These are phyloP conservation scores for Serendipita sp. DNA, from an alignment of 768 basidiomycete species.

Conservation along the genomic window DNA sequence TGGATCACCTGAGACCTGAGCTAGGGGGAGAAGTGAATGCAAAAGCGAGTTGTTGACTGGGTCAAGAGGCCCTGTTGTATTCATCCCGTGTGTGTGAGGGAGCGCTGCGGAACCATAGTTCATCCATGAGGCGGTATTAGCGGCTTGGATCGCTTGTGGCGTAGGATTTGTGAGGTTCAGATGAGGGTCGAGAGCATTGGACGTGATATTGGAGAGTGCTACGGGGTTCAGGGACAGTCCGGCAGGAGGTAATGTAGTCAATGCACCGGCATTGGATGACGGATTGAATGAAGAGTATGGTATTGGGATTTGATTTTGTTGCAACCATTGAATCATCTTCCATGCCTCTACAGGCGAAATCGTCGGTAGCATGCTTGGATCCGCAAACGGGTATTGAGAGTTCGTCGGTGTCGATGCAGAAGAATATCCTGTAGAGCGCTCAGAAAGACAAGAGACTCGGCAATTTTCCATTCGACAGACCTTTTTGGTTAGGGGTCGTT, in stretches of 20 bases:
- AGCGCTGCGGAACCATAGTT: neutral
- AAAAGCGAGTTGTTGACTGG: neutral
- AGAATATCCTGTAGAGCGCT: too few relatives aligned
- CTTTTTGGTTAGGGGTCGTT: too few relatives aligned
- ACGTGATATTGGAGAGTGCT: neutral
- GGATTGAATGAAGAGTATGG: neutral
- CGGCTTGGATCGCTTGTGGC: neutral
- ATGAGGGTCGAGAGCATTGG: neutral
- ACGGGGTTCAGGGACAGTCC: neutral
- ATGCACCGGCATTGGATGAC: neutral
- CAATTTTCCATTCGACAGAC: too few relatives aligned
- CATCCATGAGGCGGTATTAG: neutral
- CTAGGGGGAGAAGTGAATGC: neutral
- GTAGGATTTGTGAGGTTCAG: neutral
- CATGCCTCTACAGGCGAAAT: neutral
- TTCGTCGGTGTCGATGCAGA: too few relatives aligned
- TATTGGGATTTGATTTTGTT: conserved; percentile 3
- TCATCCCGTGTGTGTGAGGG: neutral
- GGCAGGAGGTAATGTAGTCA: neutral
- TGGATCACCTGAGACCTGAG: neutral
- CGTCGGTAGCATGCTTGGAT: neutral
- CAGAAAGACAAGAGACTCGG: too few relatives aligned
- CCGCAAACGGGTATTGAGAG: neutral
- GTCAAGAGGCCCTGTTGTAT: neutral
- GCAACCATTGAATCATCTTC: conserved; percentile 5